phyloP scores from a whole-genome alignment of 2,329 filamentous ascomycete genomes.

The Stachybotrys chlorohalonatus region DNA sequence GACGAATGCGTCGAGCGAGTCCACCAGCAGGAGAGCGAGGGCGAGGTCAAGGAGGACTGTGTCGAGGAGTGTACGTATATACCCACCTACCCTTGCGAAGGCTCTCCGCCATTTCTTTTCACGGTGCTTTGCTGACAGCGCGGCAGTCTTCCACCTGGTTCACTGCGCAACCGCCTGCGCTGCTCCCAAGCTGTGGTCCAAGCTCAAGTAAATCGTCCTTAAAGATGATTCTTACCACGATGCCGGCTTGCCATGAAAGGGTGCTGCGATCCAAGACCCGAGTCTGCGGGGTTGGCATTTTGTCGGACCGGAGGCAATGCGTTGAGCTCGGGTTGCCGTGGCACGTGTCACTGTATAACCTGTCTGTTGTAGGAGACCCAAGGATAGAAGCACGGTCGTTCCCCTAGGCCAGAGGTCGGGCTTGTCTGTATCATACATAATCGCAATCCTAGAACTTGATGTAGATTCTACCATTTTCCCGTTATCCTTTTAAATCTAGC shows the following conservation, averaged over 20 bases:
- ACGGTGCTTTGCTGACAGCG: neutral
- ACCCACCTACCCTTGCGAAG: slow-evolving; percentile 2
- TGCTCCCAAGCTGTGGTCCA: slow-evolving; percentile 88
- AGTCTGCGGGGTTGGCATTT: no score
- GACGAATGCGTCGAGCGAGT: slow-evolving; percentile 98
- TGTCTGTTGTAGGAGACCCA: neutral
- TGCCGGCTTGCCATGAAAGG: neutral
- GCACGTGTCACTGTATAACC: neutral
- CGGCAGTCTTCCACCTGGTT: slow-evolving; percentile 92
- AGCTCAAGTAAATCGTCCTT: slow-evolving; percentile 65
- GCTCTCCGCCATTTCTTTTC: neutral
- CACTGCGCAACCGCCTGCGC: slow-evolving; percentile 93
- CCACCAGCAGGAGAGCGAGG: slow-evolving; percentile 51
- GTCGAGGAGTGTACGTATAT: slow-evolving; percentile 90
- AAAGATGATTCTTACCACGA: neutral
- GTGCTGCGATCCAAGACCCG: no score
- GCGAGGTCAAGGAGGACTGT: slow-evolving; percentile 81
- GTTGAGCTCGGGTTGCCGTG: no score
- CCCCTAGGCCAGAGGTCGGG: slow-evolving; percentile 2
- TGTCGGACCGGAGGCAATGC: no score
- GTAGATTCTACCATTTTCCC: neutral
- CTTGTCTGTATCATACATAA: slow-evolving; percentile 18
- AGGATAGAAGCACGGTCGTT: neutral
- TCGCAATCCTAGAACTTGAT: neutral
- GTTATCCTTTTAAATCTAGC: no score